These are phyloP conservation scores for Colletotrichum paranaense DNA, from an alignment of 2,329 filamentous ascomycete species.

Conservation along the genomic window DNA sequence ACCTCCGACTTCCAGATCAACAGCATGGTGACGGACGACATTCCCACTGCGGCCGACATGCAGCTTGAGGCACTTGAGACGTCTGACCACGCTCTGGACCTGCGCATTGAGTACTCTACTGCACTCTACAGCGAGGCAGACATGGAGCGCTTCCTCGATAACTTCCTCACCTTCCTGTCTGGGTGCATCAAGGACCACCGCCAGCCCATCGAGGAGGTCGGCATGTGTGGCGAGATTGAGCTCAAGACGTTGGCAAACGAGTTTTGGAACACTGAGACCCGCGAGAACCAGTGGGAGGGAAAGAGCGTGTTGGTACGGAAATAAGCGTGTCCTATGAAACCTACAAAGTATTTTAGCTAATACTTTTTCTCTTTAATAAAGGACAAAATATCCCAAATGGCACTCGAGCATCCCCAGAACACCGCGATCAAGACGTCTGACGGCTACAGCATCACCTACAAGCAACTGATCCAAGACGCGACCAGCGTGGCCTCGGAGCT, in stretches of 20 bases:
- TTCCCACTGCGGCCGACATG: slow-evolving; percentile 40
- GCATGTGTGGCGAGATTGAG: slow-evolving; percentile 39
- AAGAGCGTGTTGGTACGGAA: slow-evolving; percentile 33
- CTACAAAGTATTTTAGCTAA: background rate
- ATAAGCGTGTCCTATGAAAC: background rate
- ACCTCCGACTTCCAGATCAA: slow-evolving; percentile 40
- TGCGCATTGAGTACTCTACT: slow-evolving; percentile 40
- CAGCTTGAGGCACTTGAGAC: slow-evolving; percentile 41
- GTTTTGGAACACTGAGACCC: slow-evolving; percentile 38
- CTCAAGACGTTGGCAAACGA: slow-evolving; percentile 37
- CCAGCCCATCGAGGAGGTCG: slow-evolving; percentile 40
- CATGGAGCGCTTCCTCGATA: slow-evolving; percentile 43
- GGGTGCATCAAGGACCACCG: slow-evolving; percentile 41
- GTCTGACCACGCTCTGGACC: slow-evolving; percentile 38
- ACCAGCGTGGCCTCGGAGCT: slow-evolving; percentile 39
- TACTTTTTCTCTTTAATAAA: background rate
- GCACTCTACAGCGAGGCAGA: slow-evolving; percentile 38
- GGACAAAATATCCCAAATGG: slow-evolving; percentile 38
- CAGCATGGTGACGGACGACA: slow-evolving; percentile 38
- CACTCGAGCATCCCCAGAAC: slow-evolving; percentile 39
- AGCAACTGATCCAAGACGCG: slow-evolving; percentile 38
- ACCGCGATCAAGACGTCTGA: slow-evolving; percentile 41
- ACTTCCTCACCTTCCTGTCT: slow-evolving; percentile 41
- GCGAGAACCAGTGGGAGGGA: slow-evolving; percentile 38
- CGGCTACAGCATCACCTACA: slow-evolving; percentile 39